phyloP scores from a whole-genome alignment of 306 rosid genomes.

The Astragalus membranaceus region DNA sequence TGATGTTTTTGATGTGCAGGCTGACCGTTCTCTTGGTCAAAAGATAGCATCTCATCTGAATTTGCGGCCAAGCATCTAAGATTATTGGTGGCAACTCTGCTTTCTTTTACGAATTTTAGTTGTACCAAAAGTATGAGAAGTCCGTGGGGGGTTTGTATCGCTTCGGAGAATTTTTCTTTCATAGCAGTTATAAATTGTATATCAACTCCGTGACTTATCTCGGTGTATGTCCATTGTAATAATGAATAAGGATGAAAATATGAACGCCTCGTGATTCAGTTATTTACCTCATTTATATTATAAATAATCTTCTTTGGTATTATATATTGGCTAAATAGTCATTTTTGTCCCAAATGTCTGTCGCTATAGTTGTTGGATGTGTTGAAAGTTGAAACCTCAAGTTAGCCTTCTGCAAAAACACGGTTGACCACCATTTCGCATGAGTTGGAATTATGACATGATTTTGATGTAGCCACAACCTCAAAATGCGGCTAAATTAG shows the following conservation, averaged over 20 bases:
- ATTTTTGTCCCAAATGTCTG: too few species aligned
- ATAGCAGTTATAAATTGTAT: slow-evolving; percentile 10
- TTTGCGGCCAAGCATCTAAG: slow-evolving; percentile 59
- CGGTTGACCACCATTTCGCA: too few species aligned
- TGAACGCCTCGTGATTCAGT: background rate
- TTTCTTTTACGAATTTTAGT: background rate
- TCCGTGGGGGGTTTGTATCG: too few species aligned
- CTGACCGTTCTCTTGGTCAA: slow-evolving; percentile 67
- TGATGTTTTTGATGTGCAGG: slow-evolving; percentile 38
- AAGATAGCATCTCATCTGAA: slow-evolving; percentile 70
- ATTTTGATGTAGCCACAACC: too few species aligned
- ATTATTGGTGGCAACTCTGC: background rate
- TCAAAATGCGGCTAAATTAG: too few species aligned
- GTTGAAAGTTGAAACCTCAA: too few species aligned
- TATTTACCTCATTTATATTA: background rate
- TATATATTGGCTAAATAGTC: background rate
- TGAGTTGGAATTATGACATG: too few species aligned
- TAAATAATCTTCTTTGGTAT: background rate
- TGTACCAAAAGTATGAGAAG: slow-evolving; percentile 3
- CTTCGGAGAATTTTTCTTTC: background rate
- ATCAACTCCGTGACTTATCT: slow-evolving; percentile 2
- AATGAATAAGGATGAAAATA: background rate
- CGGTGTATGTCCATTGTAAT: slow-evolving; percentile 17
- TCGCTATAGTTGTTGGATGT: too few species aligned
- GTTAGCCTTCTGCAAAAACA: too few species aligned